These are phyloP conservation scores for Daldinia eschscholtzii DNA, from an alignment of 2,329 filamentous ascomycete species.

Conservation along the genomic window DNA sequence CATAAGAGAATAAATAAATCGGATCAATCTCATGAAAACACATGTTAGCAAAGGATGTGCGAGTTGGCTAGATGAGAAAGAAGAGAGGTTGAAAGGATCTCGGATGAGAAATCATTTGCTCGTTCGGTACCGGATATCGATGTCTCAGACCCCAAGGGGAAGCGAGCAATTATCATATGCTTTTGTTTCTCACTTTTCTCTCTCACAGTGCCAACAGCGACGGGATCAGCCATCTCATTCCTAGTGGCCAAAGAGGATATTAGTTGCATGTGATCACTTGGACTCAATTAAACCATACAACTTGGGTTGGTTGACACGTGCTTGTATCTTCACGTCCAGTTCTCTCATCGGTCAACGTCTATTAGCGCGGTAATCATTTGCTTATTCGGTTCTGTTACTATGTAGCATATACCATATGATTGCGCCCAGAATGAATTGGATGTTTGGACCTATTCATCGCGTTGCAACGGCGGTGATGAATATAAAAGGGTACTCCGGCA, in stretches of 20 bases:
- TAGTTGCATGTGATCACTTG: conserved; percentile 50
- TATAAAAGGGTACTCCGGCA: conserved; percentile 8
- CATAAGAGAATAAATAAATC: background rate
- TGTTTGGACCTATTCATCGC: background rate
- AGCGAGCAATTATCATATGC: conserved; percentile 40
- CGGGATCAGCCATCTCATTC: conserved; percentile 27
- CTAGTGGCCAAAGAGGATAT: conserved; percentile 34
- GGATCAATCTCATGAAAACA: conserved; percentile 10
- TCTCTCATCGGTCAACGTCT: conserved; percentile 25
- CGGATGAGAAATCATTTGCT: conserved; percentile 23
- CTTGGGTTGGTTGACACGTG: conserved; percentile 48
- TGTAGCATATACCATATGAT: conserved; percentile 32
- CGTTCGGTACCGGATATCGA: conserved; percentile 24
- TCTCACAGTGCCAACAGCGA: conserved; percentile 39
- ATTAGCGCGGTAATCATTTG: conserved; percentile 26
- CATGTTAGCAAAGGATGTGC: conserved; percentile 10
- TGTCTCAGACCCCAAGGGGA: conserved; percentile 24
- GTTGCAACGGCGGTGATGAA: conserved; percentile 14
- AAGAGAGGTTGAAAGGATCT: conserved; percentile 10
- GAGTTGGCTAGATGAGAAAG: conserved; percentile 9
- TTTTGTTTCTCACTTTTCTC: conserved; percentile 28
- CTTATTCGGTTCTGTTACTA: conserved; percentile 23
- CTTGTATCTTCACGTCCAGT: conserved; percentile 40
- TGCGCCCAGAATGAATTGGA: conserved; percentile 11
- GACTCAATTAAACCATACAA: conserved; percentile 32